Evolutionary conservation across 106 monocot species (phyloP).

Genomic region (Agapanthus africanus): DNA sequence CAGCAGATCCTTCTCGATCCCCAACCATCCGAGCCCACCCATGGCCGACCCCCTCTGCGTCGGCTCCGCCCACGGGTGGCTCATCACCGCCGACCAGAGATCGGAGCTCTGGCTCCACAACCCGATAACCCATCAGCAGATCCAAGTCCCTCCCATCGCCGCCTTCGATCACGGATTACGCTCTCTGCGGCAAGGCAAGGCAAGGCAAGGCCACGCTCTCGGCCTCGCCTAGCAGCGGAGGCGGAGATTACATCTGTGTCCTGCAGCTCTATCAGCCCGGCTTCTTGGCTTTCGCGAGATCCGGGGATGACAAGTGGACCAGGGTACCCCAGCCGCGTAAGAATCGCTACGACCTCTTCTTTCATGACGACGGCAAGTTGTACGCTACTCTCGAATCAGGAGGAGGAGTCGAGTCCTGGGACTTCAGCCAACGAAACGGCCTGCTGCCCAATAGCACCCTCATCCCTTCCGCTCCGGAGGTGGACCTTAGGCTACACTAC

Average conservation of each 20-base stretch:
- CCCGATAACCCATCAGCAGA: conserved; percentile 10
- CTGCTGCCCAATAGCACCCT: too few species aligned
- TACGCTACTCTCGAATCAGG: neutral
- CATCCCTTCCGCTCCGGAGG: too few species aligned
- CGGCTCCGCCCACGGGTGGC: conserved; percentile 5
- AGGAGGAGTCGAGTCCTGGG: neutral
- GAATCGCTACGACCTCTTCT: neutral
- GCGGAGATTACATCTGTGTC: neutral
- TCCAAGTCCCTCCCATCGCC: neutral
- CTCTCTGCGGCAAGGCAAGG: too few species aligned
- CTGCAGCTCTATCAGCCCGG: neutral
- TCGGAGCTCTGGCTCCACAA: neutral
- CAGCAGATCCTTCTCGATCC: neutral
- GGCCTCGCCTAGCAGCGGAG: neutral
- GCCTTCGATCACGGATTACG: neutral
- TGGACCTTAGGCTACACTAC: too few species aligned
- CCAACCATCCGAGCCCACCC: neutral
- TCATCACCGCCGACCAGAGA: conserved; percentile 1
- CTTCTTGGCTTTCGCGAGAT: neutral
- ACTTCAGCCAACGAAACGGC: too few species aligned
- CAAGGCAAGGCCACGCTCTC: neutral
- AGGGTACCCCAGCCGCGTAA: neutral
- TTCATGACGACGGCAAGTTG: neutral
- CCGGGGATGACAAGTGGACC: neutral
- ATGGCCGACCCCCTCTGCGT: neutral